Base-by-base conservation (phyloP, 2,329 filamentous ascomycete genomes). In the Paraconiothyrium brasiliense region DNA sequence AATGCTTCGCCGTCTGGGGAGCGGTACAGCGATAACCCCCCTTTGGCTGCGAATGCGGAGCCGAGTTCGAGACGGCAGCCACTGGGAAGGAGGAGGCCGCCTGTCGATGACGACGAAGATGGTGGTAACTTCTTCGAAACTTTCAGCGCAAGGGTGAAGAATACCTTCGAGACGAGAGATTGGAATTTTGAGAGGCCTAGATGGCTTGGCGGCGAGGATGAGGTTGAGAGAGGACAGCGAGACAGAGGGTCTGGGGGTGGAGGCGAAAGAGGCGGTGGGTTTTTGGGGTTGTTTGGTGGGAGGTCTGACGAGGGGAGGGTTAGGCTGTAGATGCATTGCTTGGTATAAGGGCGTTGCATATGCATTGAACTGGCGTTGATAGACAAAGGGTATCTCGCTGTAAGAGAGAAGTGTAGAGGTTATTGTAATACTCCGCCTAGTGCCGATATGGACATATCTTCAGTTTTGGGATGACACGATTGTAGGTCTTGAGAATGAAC, bases 51-150 rank as follows among this genome's bases (percentile, higher is more conserved):
- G 1, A 51, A 67, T 60, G 51, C 57, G 14, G 67, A 66, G 27
- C 47, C 66, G 27, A 69, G 67, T 1, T 22, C 62, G 16, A 51
- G 43, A 32, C 41, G 63, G 9, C 41, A 67, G 3, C 62, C 68
- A 8, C 60, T 64, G 1, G 72, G 67, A 35, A 60, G 68, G 3
- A 60, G 72, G 24, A 66, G 70, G 48, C 68, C 73, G 58, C 61
- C 71, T 37, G 50, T 77, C 32, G 67, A 78, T 41, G 85, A 87
- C 0, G 85, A 87, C 0, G 85, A 87, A 1, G 90, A 92, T 35
- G 89, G 93, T 14, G 92, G 93, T 58, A 92, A 90, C 67, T 92
- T 97, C 77, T 93, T 98, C 73, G 87, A 92, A 67, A 90, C 90
- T 37, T 88, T 98, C 63, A 89, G 92, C 0, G 92, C 96, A 74